phyloP scores from a whole-genome alignment of 257 asterid species.

The Misopates orontium region DNA sequence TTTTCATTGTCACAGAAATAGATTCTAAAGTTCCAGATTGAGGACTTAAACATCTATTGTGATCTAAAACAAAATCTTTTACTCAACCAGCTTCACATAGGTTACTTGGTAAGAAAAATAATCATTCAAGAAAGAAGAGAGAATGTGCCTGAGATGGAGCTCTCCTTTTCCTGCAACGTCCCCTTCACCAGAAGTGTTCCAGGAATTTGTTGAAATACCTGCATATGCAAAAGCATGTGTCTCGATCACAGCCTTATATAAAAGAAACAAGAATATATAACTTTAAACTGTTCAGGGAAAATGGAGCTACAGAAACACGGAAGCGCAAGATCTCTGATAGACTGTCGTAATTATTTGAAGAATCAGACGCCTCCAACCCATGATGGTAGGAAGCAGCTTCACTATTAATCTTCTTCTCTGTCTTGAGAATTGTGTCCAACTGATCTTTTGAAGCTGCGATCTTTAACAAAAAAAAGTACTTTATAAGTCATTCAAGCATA shows the following conservation, averaged over 20 bases:
- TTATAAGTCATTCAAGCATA: conserved; percentile 16
- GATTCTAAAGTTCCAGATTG: conserved; percentile 1
- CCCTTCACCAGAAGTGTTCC: conserved; percentile 82
- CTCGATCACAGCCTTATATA: not conserved
- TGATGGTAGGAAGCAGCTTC: conserved; percentile 25
- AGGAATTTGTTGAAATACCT: conserved; percentile 91
- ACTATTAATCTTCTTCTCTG: conserved; percentile 27
- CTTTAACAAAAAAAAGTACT: conserved; percentile 28
- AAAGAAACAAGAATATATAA: conserved; percentile 1
- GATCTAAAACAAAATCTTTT: too few relatives aligned
- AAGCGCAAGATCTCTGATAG: conserved; percentile 45
- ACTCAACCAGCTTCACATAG: conserved; percentile 1
- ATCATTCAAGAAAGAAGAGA: not conserved
- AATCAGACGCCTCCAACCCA: conserved; percentile 25
- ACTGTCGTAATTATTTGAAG: conserved; percentile 24
- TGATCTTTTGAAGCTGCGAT: conserved; percentile 49
- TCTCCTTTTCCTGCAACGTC: conserved; percentile 50
- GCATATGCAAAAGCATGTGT: conserved; percentile 16
- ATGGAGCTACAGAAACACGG: conserved; percentile 58
- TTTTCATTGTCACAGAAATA: not conserved
- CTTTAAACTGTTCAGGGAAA: not conserved
- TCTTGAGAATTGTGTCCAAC: conserved; percentile 46
- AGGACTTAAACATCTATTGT: not conserved
- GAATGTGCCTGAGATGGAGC: conserved; percentile 52
- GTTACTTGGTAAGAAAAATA: not conserved